Evolutionary conservation across 306 rosid genomes (phyloP).

Genomic region (Malus asiatica): DNA sequence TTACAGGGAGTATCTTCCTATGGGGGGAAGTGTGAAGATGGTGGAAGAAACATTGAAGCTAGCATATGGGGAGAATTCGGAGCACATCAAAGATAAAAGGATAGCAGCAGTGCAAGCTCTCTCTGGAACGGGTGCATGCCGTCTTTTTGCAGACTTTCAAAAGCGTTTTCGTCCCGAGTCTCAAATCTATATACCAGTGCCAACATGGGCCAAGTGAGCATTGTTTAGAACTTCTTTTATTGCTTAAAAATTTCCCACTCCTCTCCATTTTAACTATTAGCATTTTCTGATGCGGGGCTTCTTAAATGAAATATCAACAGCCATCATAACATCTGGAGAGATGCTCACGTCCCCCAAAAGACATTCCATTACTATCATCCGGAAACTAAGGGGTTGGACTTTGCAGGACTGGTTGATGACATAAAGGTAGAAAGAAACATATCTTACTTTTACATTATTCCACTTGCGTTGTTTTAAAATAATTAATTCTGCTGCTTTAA

Average conservation of each 20-base stretch:
- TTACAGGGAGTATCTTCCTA: slow-evolving; percentile 91
- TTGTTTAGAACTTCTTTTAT: neutral
- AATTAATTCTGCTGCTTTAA: neutral
- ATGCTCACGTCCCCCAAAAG: slow-evolving; percentile 73
- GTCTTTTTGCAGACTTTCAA: slow-evolving; percentile 91
- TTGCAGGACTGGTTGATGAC: slow-evolving; percentile 72
- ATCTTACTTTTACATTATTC: neutral
- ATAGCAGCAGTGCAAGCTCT: slow-evolving; percentile 94
- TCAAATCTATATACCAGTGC: slow-evolving; percentile 79
- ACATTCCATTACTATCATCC: slow-evolving; percentile 87
- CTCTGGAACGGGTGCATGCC: slow-evolving; percentile 96
- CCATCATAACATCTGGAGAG: slow-evolving; percentile 99
- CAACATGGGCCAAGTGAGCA: slow-evolving; percentile 89
- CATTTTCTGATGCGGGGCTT: slow-evolving; percentile 7
- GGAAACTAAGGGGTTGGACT: slow-evolving; percentile 82
- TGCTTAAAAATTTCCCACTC: neutral
- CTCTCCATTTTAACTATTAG: neutral
- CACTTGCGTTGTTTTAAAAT: neutral
- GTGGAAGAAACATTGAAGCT: slow-evolving; percentile 84
- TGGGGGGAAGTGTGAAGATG: slow-evolving; percentile 82
- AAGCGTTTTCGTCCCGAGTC: slow-evolving; percentile 75
- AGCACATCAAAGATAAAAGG: slow-evolving; percentile 71
- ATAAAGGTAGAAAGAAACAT: slow-evolving; percentile 33
- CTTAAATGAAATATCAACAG: slow-evolving; percentile 38
- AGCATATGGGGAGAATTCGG: slow-evolving; percentile 87